A percentile compares a stretch with the other conserved stretches of the same genome.
Evolutionary conservation across 179 eudicot genomes (phyloP).

Genomic region (Actinidia arguta): DNA sequence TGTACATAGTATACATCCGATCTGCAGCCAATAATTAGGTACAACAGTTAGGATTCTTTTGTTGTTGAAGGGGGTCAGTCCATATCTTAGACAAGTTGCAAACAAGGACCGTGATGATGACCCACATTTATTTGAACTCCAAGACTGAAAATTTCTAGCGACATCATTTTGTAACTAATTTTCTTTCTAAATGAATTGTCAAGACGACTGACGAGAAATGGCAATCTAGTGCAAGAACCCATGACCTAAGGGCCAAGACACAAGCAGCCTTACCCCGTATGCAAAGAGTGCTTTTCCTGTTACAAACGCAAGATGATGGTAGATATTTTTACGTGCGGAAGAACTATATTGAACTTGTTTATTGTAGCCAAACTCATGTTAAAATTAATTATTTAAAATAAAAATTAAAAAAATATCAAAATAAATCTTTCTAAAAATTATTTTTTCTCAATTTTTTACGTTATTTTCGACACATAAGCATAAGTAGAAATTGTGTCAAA

Average conservation of each 20-base stretch:
- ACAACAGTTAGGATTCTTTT: not conserved
- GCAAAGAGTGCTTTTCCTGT: not conserved
- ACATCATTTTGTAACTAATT: not conserved
- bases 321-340: not conserved
- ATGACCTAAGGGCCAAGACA: not conserved
- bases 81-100: not conserved
- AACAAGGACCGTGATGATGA: not conserved
- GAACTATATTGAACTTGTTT: not conserved
- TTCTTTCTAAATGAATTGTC: not conserved
- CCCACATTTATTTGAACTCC: not conserved
- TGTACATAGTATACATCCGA: conserved; percentile 70
- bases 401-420: no score
- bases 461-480: no score
- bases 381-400: not conserved
- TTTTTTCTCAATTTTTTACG: no score
- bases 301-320: not conserved
- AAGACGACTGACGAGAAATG: not conserved
- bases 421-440: no score
- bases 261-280: not conserved
- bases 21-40: conserved; percentile 42
- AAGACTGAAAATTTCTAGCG: not conserved
- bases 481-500: no score
- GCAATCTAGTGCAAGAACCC: not conserved
- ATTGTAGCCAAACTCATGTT: not conserved
- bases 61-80: not conserved